Conservation (phyloP, 805 yeast species). For the Metschnikowia vanudenii region DNA sequence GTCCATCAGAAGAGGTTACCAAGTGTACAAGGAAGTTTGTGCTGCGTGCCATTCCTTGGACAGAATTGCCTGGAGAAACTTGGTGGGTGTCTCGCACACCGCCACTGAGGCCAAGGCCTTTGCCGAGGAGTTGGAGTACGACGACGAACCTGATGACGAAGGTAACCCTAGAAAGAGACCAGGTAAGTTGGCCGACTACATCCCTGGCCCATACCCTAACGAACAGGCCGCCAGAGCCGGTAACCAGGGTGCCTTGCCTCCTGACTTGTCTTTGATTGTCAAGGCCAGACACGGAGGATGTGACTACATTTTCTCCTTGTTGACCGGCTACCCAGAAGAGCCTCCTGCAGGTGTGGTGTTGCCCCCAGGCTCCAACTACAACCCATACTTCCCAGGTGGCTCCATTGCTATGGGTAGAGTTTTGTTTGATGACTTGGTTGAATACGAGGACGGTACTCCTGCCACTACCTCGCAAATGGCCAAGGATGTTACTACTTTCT, state of each 20-base stretch:
- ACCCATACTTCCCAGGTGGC: slow-evolving; percentile 99
- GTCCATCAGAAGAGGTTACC: slow-evolving; percentile 97
- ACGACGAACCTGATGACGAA: slow-evolving; percentile 93
- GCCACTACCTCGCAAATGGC: slow-evolving; percentile 99
- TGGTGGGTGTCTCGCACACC: slow-evolving; percentile 95
- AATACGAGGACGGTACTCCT: slow-evolving; percentile 98
- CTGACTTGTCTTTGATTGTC: slow-evolving; percentile 93
- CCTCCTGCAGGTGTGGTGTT: slow-evolving; percentile 95
- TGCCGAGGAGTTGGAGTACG: slow-evolving; percentile 97
- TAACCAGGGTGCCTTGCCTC: slow-evolving; percentile 98
- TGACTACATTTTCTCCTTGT: slow-evolving; percentile 90
- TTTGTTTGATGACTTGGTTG: slow-evolving; percentile 93
- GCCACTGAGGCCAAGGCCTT: slow-evolving; percentile 85
- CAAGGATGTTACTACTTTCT: slow-evolving; percentile 92
- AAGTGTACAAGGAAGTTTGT: slow-evolving; percentile 97
- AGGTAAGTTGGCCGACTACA: slow-evolving; percentile 93
- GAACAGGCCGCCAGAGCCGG: slow-evolving; percentile 99
- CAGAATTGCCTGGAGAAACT: slow-evolving; percentile 96
- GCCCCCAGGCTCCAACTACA: slow-evolving; percentile 94
- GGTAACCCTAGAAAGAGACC: slow-evolving; percentile 98
- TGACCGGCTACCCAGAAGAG: slow-evolving; percentile 98
- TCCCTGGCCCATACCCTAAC: slow-evolving; percentile 94
- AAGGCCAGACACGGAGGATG: slow-evolving; percentile 99
- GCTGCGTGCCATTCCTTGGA: slow-evolving; percentile 98
- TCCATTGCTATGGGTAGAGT: slow-evolving; percentile 99